A percentile compares a stretch with the other conserved stretches of the same genome.
phyloP scores from a whole-genome alignment of 106 monocot genomes.

The Allium sativum region DNA sequence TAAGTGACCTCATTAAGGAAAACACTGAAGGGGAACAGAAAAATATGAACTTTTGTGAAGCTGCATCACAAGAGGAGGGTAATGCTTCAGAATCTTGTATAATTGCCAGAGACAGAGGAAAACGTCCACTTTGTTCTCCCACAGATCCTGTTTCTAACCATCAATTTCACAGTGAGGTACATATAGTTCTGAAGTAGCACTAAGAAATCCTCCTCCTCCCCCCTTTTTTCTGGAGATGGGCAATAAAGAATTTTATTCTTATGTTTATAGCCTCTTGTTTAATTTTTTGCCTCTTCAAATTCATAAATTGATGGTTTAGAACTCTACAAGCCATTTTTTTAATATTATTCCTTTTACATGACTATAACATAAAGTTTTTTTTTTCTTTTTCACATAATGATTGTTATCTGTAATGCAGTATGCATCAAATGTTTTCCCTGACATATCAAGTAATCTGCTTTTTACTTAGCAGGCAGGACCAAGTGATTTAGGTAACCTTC shows the following conservation, averaged over 20 bases:
- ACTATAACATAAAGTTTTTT: no score
- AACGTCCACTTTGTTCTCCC: slow-evolving; percentile 12
- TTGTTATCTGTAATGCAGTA: no score
- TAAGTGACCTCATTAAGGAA: slow-evolving; percentile 34
- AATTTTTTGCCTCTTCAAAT: background rate
- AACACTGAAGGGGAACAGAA: slow-evolving; percentile 5
- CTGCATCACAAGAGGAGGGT: background rate
- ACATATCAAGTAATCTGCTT: no score
- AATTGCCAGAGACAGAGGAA: slow-evolving; percentile 18
- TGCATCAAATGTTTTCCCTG: no score
- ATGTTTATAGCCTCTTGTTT: background rate
- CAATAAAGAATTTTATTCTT: no score
- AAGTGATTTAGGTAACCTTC: slow-evolving; percentile 6
- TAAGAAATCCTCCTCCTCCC: no score
- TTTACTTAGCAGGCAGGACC: slow-evolving; percentile 8
- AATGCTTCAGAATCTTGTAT: slow-evolving; percentile 2
- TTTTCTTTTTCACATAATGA: no score
- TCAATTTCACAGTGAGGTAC: slow-evolving; percentile 8
- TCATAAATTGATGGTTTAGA: background rate
- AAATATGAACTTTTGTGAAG: background rate
- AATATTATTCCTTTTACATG: no score
- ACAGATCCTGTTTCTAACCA: background rate
- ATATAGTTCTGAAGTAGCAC: no score
- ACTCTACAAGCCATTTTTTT: background rate
- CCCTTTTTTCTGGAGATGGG: no score